Conservation (phyloP, 208 protist genomes). For the Acanthamoeba culbertsoni region DNA sequence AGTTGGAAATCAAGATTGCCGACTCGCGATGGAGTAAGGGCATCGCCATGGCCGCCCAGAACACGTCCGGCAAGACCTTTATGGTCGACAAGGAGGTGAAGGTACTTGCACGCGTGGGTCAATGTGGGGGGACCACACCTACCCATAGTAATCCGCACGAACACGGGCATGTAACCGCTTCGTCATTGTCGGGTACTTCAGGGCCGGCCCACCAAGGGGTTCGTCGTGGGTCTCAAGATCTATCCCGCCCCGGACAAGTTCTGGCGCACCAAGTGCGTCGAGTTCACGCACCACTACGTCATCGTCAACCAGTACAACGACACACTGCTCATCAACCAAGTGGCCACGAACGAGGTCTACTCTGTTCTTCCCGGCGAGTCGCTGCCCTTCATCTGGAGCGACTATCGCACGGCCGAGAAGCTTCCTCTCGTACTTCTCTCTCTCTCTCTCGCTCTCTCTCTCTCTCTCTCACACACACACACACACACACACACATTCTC, state of each 20-base stretch:
- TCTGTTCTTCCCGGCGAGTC: conserved; percentile 19
- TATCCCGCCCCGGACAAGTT: conserved; percentile 50
- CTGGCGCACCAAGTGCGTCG: conserved; percentile 53
- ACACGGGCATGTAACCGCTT: too few species aligned
- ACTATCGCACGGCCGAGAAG: conserved; percentile 16
- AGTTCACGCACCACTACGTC: conserved; percentile 50
- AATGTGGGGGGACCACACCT: too few species aligned
- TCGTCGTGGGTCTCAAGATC: conserved; percentile 26
- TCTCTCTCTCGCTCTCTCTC: neutral
- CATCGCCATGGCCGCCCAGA: conserved; percentile 30
- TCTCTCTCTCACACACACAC: neutral
- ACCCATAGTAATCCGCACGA: too few species aligned
- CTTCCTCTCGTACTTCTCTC: neutral
- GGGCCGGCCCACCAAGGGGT: conserved; percentile 17
- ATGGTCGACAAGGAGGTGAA: neutral
- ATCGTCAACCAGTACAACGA: conserved; percentile 51
- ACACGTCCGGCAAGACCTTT: neutral
- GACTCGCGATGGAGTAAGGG: conserved; percentile 49
- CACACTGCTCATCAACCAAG: conserved; percentile 12
- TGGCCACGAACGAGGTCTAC: conserved; percentile 40
- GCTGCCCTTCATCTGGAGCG: conserved; percentile 42
- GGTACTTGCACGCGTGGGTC: neutral
- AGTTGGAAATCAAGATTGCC: conserved; percentile 32
- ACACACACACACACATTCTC: neutral
- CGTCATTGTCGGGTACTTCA: too few species aligned